Evolutionary conservation across 2,329 filamentous ascomycete species (phyloP).

Genomic region (Epichloe festucae): DNA sequence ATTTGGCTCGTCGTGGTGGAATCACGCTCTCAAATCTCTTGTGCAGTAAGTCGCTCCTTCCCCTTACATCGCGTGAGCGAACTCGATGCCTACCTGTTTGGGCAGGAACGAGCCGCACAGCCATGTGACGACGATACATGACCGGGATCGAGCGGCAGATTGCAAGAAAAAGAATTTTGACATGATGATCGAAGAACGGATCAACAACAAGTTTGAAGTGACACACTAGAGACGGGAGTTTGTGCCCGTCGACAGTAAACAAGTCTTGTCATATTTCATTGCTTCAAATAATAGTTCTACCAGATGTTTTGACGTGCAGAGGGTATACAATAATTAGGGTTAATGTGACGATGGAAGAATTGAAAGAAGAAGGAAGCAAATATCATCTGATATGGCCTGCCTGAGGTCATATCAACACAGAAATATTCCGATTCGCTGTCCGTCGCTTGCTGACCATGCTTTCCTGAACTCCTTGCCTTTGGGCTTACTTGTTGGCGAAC

Average conservation of each 20-base stretch:
- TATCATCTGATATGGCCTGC: not conserved
- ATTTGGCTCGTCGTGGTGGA: no score
- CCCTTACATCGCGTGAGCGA: not conserved
- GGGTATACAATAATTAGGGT: no score
- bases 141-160: no score
- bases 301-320: not conserved
- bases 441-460: conserved; percentile 2
- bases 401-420: conserved; percentile 2
- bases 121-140: not conserved
- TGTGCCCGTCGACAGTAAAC: not conserved
- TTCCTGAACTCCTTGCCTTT: conserved; percentile 15
- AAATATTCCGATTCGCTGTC: conserved; percentile 4
- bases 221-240: not conserved
- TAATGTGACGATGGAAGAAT: not conserved
- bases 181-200: not conserved
- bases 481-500: conserved; percentile 42
- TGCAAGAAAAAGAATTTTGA: no score
- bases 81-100: not conserved
- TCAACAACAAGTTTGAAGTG: not conserved
- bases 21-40: not conserved
- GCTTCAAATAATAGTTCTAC: not conserved
- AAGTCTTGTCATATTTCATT: not conserved
- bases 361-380: not conserved
- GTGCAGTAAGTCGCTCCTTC: not conserved
- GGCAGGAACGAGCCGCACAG: not conserved